Conservation (phyloP, 2,329 filamentous ascomycete species). For the Trichophaea hybrida region DNA sequence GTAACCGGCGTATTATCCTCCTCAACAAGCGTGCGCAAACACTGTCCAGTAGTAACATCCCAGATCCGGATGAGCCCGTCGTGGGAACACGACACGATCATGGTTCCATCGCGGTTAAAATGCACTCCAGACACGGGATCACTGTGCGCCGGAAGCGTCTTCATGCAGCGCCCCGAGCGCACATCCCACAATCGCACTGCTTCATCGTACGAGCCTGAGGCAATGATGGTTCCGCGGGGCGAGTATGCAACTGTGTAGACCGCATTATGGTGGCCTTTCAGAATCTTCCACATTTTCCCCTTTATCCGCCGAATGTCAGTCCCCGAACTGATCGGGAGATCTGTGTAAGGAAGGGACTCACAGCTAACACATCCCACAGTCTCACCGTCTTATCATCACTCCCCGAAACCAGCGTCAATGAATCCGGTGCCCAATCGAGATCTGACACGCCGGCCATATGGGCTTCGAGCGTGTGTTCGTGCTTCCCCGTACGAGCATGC, state of each 20-base stretch:
- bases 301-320: neutral
- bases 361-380: constrained; percentile 60
- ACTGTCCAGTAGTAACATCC: constrained; percentile 92
- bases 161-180: constrained; percentile 71
- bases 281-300: constrained; percentile 28
- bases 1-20: constrained; percentile 88
- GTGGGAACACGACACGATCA: constrained; percentile 80
- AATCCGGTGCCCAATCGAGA: constrained; percentile 87
- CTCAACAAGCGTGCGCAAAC: constrained; percentile 83
- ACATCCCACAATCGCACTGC: constrained; percentile 97
- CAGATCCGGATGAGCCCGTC: constrained; percentile 89
- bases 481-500: constrained; percentile 61
- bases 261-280: constrained; percentile 89
- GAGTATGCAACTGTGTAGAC: constrained; percentile 88
- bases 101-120: constrained; percentile 79
- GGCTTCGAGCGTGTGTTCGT: constrained; percentile 79
- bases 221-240: constrained; percentile 95
- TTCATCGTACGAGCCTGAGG: constrained; percentile 90
- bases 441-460: constrained; percentile 88
- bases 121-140: constrained; percentile 90
- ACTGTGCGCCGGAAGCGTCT: constrained; percentile 80
- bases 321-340: neutral
- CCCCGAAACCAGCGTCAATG: constrained; percentile 71
- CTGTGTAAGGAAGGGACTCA: constrained; percentile 25
- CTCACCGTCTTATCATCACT: constrained; percentile 94